phyloP scores from a whole-genome alignment of 2,329 filamentous ascomycete species.

The Penicillium paneum region DNA sequence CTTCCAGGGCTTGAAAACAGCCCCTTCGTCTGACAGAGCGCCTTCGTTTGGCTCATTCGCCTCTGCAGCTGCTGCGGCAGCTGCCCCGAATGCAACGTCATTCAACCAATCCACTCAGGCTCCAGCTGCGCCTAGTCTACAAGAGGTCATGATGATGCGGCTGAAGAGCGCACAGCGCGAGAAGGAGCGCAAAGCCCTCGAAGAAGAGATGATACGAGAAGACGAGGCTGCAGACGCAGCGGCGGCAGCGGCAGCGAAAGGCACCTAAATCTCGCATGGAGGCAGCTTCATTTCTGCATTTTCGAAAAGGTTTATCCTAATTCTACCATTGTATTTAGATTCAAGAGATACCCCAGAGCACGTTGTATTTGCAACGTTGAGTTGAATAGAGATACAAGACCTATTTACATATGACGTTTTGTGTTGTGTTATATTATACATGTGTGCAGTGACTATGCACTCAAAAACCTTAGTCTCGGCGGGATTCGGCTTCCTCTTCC shows the following conservation, averaged over 20 bases:
- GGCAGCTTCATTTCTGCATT: not conserved
- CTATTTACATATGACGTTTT: constrained; percentile 21
- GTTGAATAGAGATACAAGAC: constrained; percentile 15
- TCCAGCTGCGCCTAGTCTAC: constrained; percentile 38
- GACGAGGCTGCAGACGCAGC: constrained; percentile 45
- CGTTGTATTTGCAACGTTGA: constrained; percentile 1
- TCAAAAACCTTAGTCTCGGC: not conserved
- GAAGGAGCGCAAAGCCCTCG: constrained; percentile 50
- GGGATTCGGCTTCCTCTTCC: constrained; percentile 18
- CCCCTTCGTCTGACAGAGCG: constrained; percentile 30
- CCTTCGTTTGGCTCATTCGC: constrained; percentile 45
- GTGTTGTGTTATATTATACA: constrained; percentile 23
- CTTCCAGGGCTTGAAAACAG: constrained; percentile 34
- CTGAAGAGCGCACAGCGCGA: constrained; percentile 56
- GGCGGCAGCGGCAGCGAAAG: constrained; percentile 22
- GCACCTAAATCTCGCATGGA: constrained; percentile 9
- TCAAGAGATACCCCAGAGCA: constrained; percentile 26
- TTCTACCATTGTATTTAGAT: constrained; percentile 1
- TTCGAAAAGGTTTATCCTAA: not conserved
- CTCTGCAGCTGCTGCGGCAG: constrained; percentile 30
- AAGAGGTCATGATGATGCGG: constrained; percentile 54
- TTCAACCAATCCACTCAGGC: constrained; percentile 25
- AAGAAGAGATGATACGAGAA: constrained; percentile 52
- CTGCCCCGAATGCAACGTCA: constrained; percentile 27
- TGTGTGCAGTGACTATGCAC: constrained; percentile 4